Evolutionary conservation across 1,139 yeast species (phyloP).

Genomic region (Candida anutae): DNA sequence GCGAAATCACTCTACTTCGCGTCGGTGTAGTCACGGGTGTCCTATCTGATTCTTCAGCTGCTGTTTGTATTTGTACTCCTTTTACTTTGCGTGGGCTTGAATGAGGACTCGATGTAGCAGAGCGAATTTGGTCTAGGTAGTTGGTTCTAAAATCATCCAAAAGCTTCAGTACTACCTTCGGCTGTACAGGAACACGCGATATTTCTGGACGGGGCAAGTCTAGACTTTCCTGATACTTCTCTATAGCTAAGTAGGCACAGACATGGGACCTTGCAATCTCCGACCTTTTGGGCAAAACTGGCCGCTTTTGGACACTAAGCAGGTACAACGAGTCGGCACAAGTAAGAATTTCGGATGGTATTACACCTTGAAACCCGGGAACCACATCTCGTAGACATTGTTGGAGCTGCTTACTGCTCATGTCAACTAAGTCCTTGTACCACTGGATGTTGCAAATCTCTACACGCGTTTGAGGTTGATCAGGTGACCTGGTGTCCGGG

Average conservation of each 20-base stretch:
- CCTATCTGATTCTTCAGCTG: not conserved
- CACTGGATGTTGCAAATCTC: too few species aligned
- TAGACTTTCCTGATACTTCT: constrained; percentile 35
- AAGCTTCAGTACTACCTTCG: constrained; percentile 31
- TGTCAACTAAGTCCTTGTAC: too few species aligned
- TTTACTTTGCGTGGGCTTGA: constrained; percentile 8
- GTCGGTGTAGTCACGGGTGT: constrained; percentile 7
- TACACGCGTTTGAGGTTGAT: too few species aligned
- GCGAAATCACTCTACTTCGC: constrained; percentile 2
- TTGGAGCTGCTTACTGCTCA: too few species aligned
- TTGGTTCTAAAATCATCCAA: constrained; percentile 38
- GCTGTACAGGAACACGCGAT: constrained; percentile 52
- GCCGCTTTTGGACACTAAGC: constrained; percentile 42
- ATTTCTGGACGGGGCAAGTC: constrained; percentile 40
- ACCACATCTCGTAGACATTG: constrained; percentile 39
- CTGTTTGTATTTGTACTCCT: too few species aligned
- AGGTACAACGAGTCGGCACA: constrained; percentile 47
- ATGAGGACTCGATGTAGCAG: constrained; percentile 26
- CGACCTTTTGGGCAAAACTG: constrained; percentile 39
- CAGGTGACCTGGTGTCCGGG: too few species aligned
- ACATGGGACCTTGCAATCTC: constrained; percentile 61
- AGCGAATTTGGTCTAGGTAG: constrained; percentile 19
- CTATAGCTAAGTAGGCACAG: constrained; percentile 56
- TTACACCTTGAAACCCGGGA: constrained; percentile 41
- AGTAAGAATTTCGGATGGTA: constrained; percentile 39